Conservation (phyloP, 108 stramenopile species). For the Hondaea fermentalgiana region DNA sequence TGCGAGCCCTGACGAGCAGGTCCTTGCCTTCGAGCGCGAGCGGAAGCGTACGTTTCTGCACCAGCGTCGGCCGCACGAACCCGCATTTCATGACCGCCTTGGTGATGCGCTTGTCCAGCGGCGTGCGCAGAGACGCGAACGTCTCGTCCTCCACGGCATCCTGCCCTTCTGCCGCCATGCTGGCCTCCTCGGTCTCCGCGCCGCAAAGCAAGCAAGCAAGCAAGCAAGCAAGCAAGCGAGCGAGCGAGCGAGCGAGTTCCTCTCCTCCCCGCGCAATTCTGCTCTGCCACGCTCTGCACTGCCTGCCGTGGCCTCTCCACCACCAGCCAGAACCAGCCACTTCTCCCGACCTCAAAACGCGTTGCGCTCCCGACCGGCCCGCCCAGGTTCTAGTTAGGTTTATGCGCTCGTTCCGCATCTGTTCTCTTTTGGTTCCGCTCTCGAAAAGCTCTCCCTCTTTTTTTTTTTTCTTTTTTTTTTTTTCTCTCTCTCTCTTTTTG, state of each 20-base stretch:
- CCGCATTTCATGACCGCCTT: constrained; percentile 44
- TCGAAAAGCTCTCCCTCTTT: too few species aligned
- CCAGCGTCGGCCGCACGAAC: constrained; percentile 48
- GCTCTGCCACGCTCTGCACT: too few species aligned
- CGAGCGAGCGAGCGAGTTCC: background rate
- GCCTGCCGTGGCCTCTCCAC: too few species aligned
- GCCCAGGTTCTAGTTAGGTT: too few species aligned
- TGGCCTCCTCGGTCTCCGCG: background rate
- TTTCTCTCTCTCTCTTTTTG: background rate
- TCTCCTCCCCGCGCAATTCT: too few species aligned
- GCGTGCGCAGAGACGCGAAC: constrained; percentile 6
- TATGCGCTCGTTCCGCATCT: too few species aligned
- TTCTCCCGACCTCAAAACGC: too few species aligned
- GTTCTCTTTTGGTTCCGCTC: background rate
- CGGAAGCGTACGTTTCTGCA: constrained; percentile 44
- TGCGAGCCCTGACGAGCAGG: constrained; percentile 80
- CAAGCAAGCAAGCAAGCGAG: too few species aligned
- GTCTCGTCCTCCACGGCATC: background rate
- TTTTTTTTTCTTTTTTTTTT: background rate
- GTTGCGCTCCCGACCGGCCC: too few species aligned
- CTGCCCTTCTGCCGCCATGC: background rate
- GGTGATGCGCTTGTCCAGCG: constrained; percentile 39
- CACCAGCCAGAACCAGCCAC: too few species aligned
- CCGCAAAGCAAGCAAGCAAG: background rate
- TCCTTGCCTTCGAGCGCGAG: constrained; percentile 69